phyloP scores from a whole-genome alignment of 1,139 yeast species.

The Meyerozyma guilliermondii region DNA sequence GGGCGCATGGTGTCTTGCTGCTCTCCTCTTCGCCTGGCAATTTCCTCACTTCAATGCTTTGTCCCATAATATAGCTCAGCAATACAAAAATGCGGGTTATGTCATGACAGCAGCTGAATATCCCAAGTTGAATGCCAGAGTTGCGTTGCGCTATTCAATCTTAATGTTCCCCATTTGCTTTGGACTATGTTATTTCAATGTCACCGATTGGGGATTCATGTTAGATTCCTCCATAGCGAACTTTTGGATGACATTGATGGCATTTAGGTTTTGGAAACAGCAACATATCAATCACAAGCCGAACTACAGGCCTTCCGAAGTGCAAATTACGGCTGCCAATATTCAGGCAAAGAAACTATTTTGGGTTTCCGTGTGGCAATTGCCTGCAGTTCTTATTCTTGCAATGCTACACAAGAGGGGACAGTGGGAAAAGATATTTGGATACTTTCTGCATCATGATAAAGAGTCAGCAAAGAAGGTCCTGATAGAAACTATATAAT shows the following conservation, averaged over 20 bases:
- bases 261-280: conserved; percentile 80
- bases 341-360: conserved; percentile 76
- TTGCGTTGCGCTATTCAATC: conserved; percentile 81
- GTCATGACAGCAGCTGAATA: conserved; percentile 95
- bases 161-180: conserved; percentile 91
- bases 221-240: conserved; percentile 78
- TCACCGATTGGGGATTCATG: conserved; percentile 79
- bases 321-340: conserved; percentile 45
- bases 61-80: conserved; percentile 82
- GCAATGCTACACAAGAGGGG: conserved; percentile 96
- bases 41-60: conserved; percentile 96
- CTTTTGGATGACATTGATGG: conserved; percentile 78
- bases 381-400: conserved; percentile 82
- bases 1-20: conserved; percentile 94
- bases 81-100: conserved; percentile 89
- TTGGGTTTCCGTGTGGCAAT: conserved; percentile 93
- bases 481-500: not conserved
- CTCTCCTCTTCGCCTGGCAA: conserved; percentile 93
- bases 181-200: conserved; percentile 71
- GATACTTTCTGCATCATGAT: conserved; percentile 13
- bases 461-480: not conserved
- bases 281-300: conserved; percentile 53
- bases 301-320: conserved; percentile 16
- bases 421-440: conserved; percentile 77
- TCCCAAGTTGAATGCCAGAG: conserved; percentile 89